A percentile compares a stretch with the other conserved stretches of the same genome.
Evolutionary conservation across 1,139 yeast species (phyloP).

Genomic region (Fermentozyma sake): DNA sequence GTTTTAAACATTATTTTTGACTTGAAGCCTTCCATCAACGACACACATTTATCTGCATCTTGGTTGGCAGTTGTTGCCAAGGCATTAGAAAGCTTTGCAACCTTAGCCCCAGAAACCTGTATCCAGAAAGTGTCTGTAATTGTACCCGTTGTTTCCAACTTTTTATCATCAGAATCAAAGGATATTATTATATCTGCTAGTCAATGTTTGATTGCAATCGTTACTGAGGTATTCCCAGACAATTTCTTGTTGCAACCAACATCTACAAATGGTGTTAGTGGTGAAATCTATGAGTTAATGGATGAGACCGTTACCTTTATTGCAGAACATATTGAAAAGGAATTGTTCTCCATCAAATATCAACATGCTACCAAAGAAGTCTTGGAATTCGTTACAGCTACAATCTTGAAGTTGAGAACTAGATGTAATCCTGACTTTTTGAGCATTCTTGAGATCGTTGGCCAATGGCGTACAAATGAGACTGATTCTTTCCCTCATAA

Average conservation of each 20-base stretch:
- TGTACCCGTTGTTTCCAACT: conserved; percentile 53
- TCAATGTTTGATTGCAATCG: conserved; percentile 78
- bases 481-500: conserved; percentile 66
- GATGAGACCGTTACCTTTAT: conserved; percentile 50
- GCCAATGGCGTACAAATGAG: conserved; percentile 81
- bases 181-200: conserved; percentile 76
- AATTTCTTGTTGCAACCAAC: conserved; percentile 51
- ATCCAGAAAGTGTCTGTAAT: conserved; percentile 53
- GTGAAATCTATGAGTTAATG: conserved; percentile 48
- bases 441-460: conserved; percentile 64
- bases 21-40: conserved; percentile 76
- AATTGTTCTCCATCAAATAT: conserved; percentile 67
- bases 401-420: conserved; percentile 59
- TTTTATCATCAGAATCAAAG: conserved; percentile 60
- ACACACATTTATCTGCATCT: conserved; percentile 81
- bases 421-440: conserved; percentile 73
- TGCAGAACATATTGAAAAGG: conserved; percentile 48
- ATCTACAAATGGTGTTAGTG: conserved; percentile 29
- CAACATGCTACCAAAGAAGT: conserved; percentile 75
- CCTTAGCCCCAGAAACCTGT: conserved; percentile 54
- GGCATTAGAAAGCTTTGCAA: conserved; percentile 68
- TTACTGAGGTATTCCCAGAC: conserved; percentile 63
- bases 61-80: conserved; percentile 96
- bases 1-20: conserved; percentile 72
- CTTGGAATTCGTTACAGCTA: conserved; percentile 62